Evolutionary conservation across 129 eudicot genomes (phyloP), one percentile per base, ranked within the genome.

Genomic region (Artemisia tridentata): DNA sequence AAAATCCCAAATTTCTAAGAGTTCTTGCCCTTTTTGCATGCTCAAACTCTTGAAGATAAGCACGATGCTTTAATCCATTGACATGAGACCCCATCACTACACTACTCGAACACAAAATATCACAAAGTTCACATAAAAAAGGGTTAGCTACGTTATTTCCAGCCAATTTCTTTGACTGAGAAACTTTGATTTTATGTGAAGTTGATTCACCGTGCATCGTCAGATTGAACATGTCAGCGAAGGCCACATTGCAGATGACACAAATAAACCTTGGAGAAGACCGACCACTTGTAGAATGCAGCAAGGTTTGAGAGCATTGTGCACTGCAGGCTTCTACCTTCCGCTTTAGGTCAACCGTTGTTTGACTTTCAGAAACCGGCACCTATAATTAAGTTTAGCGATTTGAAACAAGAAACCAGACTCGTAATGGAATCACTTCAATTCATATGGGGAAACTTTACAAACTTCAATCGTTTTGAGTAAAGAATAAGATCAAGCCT

Each of bases 51-150:
- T 53, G 63, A 74, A 80, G 68, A 74, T 11, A 43, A 10, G 45
- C 50, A 63, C 68, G 68, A 80, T 80, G 83, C 65, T 70, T 80
- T 15, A 56, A 3, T 14, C 83, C 83, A 47, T 18, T 59, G 69
- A 62, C 72, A 74, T 80, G 83, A 74, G 19, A 16, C 76, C 63
- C 76, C 83, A 80, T 80, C 8, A 68, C 83, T 19, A 67, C 55
- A 18, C 72, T 70, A 13, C 20, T 53, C 13, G 83, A 80, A 63
- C 83, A 74, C 63, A 63, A 18, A 68, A 57, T 25, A 47, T 80
- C 75, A 38, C 83, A 80, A 61, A 74, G 68, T 45, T 80, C 83
- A 55, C 83, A 80, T 27, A 60, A 19, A 48, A 80, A 80, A 7
- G 80, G 83, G 47, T 80, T 80, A 23, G 45, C 11, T 38, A 38